Base-by-base conservation (phyloP, 805 yeast species). In the Priceomyces carsonii region DNA sequence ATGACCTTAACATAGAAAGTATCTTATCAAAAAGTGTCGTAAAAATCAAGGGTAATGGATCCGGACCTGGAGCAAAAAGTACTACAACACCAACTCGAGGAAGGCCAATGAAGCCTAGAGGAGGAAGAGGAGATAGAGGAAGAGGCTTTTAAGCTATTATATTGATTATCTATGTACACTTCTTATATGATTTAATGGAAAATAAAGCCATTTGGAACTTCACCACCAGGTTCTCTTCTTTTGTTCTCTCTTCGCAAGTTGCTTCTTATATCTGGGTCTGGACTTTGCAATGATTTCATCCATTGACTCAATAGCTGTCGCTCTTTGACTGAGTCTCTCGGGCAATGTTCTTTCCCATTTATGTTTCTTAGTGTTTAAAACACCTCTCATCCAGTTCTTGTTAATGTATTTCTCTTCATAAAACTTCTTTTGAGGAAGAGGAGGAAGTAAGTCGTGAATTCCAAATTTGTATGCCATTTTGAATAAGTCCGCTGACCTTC, bases 401-500 rank as follows among this genome's bases (percentile, higher is more conserved):
- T 74, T 69, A 28, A 74, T 71, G 60, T 82, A 85, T 61, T 85
- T 87, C 44, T 86, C 93, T 53, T 79, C 79, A 63, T 75, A 86
- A 77, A 89, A 85, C 59, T 71, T 75, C 71, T 83, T 83, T 45
- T 75, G 73, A 30, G 77, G 75, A 30, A 78, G 54, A 18, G 76
- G 70, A 18, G 97, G 97, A 57, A 90, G 66, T 40, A 87, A 66
- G 41, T 84, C 88, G 25, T 79, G 71, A 5, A 90, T 70, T n/a
- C 96, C 96, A 49, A 76, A 85, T 49, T 80, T 76, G 54, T 77
- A 72, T 2, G 96, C 96, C 53, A 84, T 62, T 62, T 90, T 90
- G 71, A 75, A 88, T 35, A 90, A 65, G 44, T 82, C 95, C 13
- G 90, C 79, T 52, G 86, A 89, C 51, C 91, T 77, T 64, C 96